Evolutionary conservation across 1,284 basidiomycete species (phyloP).

Genomic region (Xerocomus nothofagi): DNA sequence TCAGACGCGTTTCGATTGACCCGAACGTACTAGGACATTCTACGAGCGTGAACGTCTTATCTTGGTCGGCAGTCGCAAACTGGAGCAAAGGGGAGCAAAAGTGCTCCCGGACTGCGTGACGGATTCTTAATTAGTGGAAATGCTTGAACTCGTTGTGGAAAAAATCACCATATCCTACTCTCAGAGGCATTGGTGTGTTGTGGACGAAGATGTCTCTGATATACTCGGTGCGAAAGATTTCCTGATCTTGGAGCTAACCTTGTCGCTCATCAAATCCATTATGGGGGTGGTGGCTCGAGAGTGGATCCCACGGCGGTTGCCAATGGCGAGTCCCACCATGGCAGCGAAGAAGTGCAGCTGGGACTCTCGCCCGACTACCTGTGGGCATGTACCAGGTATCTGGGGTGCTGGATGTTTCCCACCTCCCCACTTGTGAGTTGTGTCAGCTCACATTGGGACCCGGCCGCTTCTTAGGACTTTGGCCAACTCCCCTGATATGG

Average conservation of each 20-base stretch:
- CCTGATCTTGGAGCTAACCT: background rate
- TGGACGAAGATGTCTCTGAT: background rate
- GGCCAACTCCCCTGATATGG: too few relatives aligned
- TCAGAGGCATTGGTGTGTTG: constrained; percentile 24
- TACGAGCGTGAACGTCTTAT: constrained; percentile 77
- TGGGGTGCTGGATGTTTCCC: too few relatives aligned
- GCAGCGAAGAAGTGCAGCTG: too few relatives aligned
- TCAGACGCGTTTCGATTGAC: background rate
- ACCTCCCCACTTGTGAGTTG: too few relatives aligned
- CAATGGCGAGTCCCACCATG: too few relatives aligned
- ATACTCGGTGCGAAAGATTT: background rate
- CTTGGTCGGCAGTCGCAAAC: constrained; percentile 63
- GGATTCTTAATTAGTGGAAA: constrained; percentile 4
- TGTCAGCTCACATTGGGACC: too few relatives aligned
- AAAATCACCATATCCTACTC: constrained; percentile 33
- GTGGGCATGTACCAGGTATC: too few relatives aligned
- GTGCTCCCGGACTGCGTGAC: constrained; percentile 81
- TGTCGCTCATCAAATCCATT: too few relatives aligned
- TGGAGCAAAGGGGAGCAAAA: constrained; percentile 89
- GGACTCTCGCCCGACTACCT: too few relatives aligned
- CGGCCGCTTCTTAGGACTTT: too few relatives aligned
- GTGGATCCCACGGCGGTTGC: too few relatives aligned
- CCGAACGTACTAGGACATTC: constrained; percentile 76
- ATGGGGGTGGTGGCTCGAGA: too few relatives aligned
- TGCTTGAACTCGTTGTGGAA: background rate